phyloP scores from a whole-genome alignment of 805 yeast genomes.

The Candida loeiensis region DNA sequence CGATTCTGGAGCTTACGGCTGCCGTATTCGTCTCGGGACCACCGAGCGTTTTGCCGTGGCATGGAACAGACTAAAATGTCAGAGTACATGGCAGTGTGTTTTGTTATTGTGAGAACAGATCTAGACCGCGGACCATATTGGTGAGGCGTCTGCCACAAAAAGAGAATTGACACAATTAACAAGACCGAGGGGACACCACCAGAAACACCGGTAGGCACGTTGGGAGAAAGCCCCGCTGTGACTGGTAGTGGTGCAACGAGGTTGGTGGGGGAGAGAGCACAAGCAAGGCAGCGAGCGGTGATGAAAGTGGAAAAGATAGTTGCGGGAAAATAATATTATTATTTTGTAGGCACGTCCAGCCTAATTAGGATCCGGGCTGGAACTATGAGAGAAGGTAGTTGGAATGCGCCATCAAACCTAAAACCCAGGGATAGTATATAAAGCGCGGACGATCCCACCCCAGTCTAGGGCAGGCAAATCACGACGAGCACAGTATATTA shows the following conservation, averaged over 20 bases:
- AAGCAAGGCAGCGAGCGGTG: too few relatives aligned
- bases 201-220: too few relatives aligned
- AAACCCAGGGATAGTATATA: constrained; percentile 2
- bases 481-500: constrained; percentile 3
- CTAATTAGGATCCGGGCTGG: constrained; percentile 2
- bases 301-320: too few relatives aligned
- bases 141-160: background rate
- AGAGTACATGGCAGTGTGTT: too few relatives aligned
- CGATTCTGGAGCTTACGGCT: too few relatives aligned
- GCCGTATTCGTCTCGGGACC: too few relatives aligned
- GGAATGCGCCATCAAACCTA: background rate
- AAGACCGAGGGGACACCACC: too few relatives aligned
- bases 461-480: background rate
- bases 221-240: too few relatives aligned
- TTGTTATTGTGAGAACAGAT: background rate
- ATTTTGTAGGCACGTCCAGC: background rate
- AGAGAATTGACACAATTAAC: background rate
- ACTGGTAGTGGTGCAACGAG: too few relatives aligned
- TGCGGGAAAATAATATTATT: constrained; percentile 1
- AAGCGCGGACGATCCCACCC: background rate
- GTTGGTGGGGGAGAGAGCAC: too few relatives aligned
- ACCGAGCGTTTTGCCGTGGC: too few relatives aligned
- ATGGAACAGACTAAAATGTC: too few relatives aligned
- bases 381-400: background rate
- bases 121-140: constrained; percentile 1